A percentile compares a stretch with the other conserved stretches of the same genome.
Conservation (phyloP, 2,329 filamentous ascomycete genomes). For the Zasmidium cellare region DNA sequence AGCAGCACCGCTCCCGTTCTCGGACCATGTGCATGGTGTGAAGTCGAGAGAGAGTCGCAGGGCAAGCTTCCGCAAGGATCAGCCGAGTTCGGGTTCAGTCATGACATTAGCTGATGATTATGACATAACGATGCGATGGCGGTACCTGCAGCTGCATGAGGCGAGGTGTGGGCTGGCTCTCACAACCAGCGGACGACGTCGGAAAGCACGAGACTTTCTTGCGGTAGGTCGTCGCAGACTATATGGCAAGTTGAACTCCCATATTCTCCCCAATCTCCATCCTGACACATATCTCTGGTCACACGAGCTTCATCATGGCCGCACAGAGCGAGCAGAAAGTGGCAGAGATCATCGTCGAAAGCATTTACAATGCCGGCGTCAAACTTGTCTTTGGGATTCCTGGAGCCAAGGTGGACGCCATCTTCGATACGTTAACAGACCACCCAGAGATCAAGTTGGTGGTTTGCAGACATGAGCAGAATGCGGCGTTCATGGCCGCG, state of each 20-base stretch:
- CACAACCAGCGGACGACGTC: background rate
- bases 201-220: background rate
- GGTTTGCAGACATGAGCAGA: constrained; percentile 52
- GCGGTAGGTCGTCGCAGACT: background rate
- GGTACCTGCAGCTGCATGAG: background rate
- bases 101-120: constrained; percentile 12
- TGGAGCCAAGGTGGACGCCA: constrained; percentile 44
- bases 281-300: background rate
- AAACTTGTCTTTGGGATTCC: constrained; percentile 51
- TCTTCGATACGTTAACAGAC: constrained; percentile 45
- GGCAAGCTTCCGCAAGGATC: background rate
- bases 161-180: background rate
- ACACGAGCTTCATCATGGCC: constrained; percentile 7
- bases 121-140: constrained; percentile 13
- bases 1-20: background rate
- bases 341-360: constrained; percentile 35
- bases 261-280: background rate
- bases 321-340: constrained; percentile 27
- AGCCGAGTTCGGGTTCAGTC: background rate
- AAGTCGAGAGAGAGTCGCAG: background rate
- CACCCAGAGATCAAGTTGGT: constrained; percentile 35
- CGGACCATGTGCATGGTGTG: background rate
- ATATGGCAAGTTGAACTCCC: constrained; percentile 7
- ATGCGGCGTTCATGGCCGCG: constrained; percentile 53
- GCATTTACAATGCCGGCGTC: constrained; percentile 45